Conservation (phyloP, 2,329 filamentous ascomycete species). For the Cladosporium halotolerans region DNA sequence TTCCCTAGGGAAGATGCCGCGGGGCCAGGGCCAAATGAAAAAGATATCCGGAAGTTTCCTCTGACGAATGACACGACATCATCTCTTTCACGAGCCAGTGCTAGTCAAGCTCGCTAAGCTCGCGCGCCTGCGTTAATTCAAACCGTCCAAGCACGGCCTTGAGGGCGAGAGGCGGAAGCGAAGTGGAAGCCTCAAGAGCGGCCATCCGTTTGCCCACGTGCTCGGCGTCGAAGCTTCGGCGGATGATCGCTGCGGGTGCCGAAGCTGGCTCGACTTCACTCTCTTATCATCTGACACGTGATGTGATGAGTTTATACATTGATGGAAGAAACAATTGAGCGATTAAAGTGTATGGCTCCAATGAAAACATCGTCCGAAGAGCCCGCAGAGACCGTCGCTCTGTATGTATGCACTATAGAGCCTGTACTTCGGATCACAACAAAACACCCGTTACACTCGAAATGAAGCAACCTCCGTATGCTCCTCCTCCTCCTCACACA, state of each 20-base stretch:
- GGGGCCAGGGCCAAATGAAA: too few relatives aligned
- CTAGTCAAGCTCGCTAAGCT: slow-evolving; percentile 6
- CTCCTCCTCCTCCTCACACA: background rate
- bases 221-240: background rate
- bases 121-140: background rate
- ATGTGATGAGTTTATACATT: too few relatives aligned
- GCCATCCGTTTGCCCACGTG: slow-evolving; percentile 6
- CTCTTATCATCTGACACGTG: background rate
- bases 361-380: too few relatives aligned
- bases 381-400: too few relatives aligned
- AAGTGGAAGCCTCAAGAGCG: background rate
- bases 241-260: background rate
- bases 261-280: background rate
- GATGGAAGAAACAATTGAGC: too few relatives aligned
- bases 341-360: too few relatives aligned
- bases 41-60: too few relatives aligned
- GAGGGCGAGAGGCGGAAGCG: background rate
- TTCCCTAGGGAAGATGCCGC: too few relatives aligned
- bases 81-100: background rate
- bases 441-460: background rate
- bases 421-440: too few relatives aligned
- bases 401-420: too few relatives aligned
- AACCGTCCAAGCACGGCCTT: background rate
- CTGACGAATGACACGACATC: too few relatives aligned
- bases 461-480: background rate